phyloP scores from a whole-genome alignment of 306 rosid species.

The Pueraria montana region DNA sequence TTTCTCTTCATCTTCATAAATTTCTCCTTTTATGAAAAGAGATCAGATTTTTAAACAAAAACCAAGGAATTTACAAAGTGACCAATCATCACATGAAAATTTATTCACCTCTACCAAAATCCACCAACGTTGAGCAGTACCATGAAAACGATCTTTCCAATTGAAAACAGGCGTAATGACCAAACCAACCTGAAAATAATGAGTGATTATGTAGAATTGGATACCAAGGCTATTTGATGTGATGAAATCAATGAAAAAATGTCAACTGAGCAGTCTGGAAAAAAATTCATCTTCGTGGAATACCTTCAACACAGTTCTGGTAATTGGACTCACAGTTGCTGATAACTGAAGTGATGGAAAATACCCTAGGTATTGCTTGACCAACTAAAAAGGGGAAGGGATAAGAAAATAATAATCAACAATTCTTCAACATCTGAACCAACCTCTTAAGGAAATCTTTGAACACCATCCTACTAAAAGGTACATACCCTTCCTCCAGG shows the following conservation, averaged over 20 bases:
- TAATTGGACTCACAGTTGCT: constrained; percentile 96
- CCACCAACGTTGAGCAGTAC: constrained; percentile 93
- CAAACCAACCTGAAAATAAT: constrained; percentile 74
- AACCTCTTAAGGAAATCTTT: constrained; percentile 38
- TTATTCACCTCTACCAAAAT: constrained; percentile 90
- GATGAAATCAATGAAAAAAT: constrained; percentile 29
- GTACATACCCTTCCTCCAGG: constrained; percentile 90
- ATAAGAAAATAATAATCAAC: constrained; percentile 41
- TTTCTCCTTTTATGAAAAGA: background rate
- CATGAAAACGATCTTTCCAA: constrained; percentile 98
- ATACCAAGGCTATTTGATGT: constrained; percentile 12
- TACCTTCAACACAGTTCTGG: constrained; percentile 98
- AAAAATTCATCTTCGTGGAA: constrained; percentile 21
- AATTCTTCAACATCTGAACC: constrained; percentile 33
- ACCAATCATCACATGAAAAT: constrained; percentile 30
- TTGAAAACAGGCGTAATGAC: constrained; percentile 71
- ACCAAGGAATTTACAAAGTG: constrained; percentile 20
- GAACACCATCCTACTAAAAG: constrained; percentile 37
- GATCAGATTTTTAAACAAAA: constrained; percentile 12
- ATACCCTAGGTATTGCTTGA: constrained; percentile 85
- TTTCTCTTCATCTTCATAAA: background rate
- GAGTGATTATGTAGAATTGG: constrained; percentile 34
- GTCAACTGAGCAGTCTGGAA: constrained; percentile 13
- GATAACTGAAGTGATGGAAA: constrained; percentile 92
- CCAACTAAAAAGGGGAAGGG: constrained; percentile 59